Evolutionary conservation across 1,139 yeast genomes (phyloP), one percentile per base, ranked within the genome.

Genomic region (Taiozyma sp.): DNA sequence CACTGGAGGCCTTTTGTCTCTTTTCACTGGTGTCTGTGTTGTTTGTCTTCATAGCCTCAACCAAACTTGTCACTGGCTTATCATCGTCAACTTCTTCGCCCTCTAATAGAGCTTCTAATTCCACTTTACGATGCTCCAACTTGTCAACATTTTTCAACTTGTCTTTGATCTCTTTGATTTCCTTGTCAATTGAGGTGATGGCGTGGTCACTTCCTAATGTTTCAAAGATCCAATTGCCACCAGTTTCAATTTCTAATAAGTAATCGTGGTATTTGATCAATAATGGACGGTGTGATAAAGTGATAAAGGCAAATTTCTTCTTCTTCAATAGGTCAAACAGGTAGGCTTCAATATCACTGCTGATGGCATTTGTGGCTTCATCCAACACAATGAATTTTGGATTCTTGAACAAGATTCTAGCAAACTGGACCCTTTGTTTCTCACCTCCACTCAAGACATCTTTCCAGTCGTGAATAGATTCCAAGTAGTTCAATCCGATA

Each of bases 401-500:
- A 50, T 79, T 78, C 67, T 87, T 88, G 71, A 87, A 90, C 60
- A 92, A 74, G 8, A 92, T 80, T 61, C 97, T 76, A 0, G 97
- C 97, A 73, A 92, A 87, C 70, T 91, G 84, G 66, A 91, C 79
- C 63, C 97, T 81, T 72, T 92, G 98, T 71, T 90, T 87, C 67
- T 92, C 98, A 50, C 98, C 98, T 19, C 98, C 98, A 68, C 96
- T 86, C 60, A 92, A 79, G 19, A 92, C 89, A 65, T 87, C 96
- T 64, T 85, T 85, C 98, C 98, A 92, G 60, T 85, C 91, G 58
- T 86, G 85, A 13, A 67, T 59, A 5, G 75, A 69, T 56, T 76
- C 73, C 47, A 74, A 68, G 65, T 70, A 71, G 16, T 58, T 57
- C 61, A 69, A 59, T 5, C 74, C 73, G 22, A 50, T 52, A 38